These are phyloP conservation scores for Citrus medica DNA, from an alignment of 345 rosid genomes.

Conservation along the genomic window DNA sequence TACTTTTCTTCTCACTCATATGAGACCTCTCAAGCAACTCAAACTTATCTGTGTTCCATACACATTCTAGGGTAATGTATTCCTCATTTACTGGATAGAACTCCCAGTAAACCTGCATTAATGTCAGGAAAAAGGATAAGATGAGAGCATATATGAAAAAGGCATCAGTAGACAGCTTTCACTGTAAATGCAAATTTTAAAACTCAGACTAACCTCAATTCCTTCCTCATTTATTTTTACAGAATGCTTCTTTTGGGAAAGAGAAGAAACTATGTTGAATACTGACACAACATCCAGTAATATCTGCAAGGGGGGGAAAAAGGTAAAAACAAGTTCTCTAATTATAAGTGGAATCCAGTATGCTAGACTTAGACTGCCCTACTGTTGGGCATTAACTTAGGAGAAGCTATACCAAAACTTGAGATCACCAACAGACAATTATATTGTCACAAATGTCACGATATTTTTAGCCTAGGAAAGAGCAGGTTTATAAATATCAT, in stretches of 20 bases:
- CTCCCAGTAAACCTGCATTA: slow-evolving; percentile 65
- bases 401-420: background rate
- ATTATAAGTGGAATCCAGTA: background rate
- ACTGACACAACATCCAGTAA: slow-evolving; percentile 64
- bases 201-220: slow-evolving; percentile 53
- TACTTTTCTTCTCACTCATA: slow-evolving; percentile 28
- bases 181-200: background rate
- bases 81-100: slow-evolving; percentile 57
- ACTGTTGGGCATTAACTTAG: background rate
- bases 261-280: slow-evolving; percentile 63
- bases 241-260: slow-evolving; percentile 72
- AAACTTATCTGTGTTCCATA: slow-evolving; percentile 65
- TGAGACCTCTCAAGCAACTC: slow-evolving; percentile 47
- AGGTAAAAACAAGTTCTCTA: background rate
- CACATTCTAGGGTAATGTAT: slow-evolving; percentile 50
- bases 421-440: background rate
- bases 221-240: slow-evolving; percentile 63
- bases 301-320: slow-evolving; percentile 40
- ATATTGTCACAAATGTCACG: background rate
- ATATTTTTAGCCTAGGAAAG: background rate
- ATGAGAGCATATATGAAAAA: background rate
- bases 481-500: background rate
- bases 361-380: background rate
- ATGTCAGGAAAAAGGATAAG: background rate
- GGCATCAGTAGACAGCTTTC: background rate